These are phyloP conservation scores for Escallonia rubra DNA, from an alignment of 129 eudicot species.

Conservation along the genomic window DNA sequence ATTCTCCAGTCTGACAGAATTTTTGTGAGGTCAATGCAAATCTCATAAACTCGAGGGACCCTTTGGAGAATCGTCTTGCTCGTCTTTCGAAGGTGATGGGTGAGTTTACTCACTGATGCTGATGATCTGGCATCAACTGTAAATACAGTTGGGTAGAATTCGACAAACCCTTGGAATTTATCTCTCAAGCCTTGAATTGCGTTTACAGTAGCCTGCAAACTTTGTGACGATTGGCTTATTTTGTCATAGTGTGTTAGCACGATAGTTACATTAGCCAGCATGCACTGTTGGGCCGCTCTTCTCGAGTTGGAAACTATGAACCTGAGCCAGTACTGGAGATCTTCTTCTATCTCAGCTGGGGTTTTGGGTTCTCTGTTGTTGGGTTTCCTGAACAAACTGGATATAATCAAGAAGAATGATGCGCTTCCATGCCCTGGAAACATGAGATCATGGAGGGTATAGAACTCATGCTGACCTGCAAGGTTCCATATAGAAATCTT, in stretches of 20 bases:
- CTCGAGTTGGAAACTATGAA: conserved; percentile 80
- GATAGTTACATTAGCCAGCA: conserved; percentile 80
- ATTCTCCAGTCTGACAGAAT: conserved; percentile 66
- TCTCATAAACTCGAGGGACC: conserved; percentile 77
- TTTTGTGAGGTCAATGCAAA: conserved; percentile 66
- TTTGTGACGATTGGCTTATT: conserved; percentile 33
- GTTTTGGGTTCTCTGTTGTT: conserved; percentile 63
- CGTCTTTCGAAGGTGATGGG: conserved; percentile 73
- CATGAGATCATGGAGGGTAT: conserved; percentile 80
- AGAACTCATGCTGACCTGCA: conserved; percentile 75
- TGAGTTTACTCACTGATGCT: conserved; percentile 69
- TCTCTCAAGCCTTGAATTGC: conserved; percentile 58
- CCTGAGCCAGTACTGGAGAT: conserved; percentile 84
- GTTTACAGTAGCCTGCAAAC: conserved; percentile 40
- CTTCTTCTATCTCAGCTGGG: conserved; percentile 72
- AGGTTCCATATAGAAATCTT: conserved; percentile 89
- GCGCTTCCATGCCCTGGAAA: conserved; percentile 89
- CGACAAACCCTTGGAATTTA: conserved; percentile 62
- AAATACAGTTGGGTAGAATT: conserved; percentile 72
- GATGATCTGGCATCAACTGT: conserved; percentile 92
- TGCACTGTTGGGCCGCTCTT: conserved; percentile 73
- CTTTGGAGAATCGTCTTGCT: conserved; percentile 65
- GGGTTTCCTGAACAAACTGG: conserved; percentile 65
- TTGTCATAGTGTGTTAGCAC: conserved; percentile 88
- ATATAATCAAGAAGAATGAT: conserved; percentile 50